phyloP scores from a whole-genome alignment of 2,329 filamentous ascomycete genomes.

The Colletotrichum navitas region DNA sequence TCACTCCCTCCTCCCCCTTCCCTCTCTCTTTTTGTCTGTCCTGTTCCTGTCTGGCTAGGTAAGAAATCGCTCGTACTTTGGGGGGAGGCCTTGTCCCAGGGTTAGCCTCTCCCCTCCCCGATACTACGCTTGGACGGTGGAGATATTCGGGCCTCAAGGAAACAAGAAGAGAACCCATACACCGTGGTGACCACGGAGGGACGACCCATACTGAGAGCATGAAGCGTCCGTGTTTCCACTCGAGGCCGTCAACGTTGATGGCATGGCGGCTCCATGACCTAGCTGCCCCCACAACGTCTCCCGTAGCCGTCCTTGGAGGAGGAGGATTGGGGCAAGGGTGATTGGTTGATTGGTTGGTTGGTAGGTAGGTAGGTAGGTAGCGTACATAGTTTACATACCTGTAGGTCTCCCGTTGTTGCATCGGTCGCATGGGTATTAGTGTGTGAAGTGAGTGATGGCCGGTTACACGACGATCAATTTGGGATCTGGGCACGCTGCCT shows the following conservation, averaged over 20 bases:
- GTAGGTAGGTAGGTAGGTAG: no score
- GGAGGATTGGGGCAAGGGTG: slow-evolving; percentile 9
- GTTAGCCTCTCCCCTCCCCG: not conserved
- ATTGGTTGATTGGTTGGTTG: not conserved
- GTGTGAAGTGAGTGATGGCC: slow-evolving; percentile 17
- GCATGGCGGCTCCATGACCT: slow-evolving; percentile 21
- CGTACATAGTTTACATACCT: not conserved
- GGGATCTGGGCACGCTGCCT: slow-evolving; percentile 19
- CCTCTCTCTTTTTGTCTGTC: not conserved
- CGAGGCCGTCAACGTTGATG: slow-evolving; percentile 25
- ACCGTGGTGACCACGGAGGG: slow-evolving; percentile 5
- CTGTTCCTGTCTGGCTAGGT: not conserved
- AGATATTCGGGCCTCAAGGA: slow-evolving; percentile 13
- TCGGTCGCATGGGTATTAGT: slow-evolving; percentile 5
- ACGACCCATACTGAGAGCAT: slow-evolving; percentile 9
- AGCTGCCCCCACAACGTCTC: slow-evolving; percentile 12
- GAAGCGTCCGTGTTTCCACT: slow-evolving; percentile 29
- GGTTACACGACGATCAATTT: slow-evolving; percentile 30
- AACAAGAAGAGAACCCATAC: slow-evolving; percentile 11
- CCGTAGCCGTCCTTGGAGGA: slow-evolving; percentile 26
- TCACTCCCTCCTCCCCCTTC: no score
- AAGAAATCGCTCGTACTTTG: not conserved
- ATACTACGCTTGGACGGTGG: slow-evolving; percentile 7
- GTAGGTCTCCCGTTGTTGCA: not conserved
- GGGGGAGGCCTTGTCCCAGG: no score